Conservation (phyloP, 169 alveolate species). For the Plasmodium coatneyi region DNA sequence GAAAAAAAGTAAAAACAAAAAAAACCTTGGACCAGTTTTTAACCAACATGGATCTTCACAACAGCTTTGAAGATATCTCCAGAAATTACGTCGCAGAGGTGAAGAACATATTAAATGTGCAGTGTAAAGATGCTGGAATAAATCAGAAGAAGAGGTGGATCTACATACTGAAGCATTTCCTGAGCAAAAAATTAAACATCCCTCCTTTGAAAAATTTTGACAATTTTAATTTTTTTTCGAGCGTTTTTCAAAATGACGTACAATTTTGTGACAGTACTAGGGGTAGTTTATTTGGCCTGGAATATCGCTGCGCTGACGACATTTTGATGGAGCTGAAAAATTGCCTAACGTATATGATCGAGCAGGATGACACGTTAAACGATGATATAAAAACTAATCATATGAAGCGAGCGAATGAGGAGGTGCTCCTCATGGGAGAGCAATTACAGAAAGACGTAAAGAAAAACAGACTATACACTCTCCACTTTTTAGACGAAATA, state of each 20-base stretch:
- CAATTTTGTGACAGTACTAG: neutral
- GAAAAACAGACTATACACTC: conserved; percentile 16
- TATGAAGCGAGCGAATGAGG: conserved; percentile 1
- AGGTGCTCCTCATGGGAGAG: neutral
- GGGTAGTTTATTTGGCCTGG: neutral
- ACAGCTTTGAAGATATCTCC: conserved; percentile 74
- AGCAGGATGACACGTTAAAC: neutral
- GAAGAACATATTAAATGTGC: conserved; percentile 41
- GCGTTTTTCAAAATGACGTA: conserved; percentile 18
- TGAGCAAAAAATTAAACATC: conserved; percentile 39
- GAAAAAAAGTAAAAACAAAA: conserved; percentile 28
- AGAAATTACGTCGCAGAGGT: conserved; percentile 34
- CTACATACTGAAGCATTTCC: conserved; percentile 63
- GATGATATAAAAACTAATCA: neutral
- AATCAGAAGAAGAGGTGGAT: conserved; percentile 75
- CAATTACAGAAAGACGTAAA: conserved; percentile 21
- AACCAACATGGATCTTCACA: conserved; percentile 2
- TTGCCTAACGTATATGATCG: conserved; percentile 6
- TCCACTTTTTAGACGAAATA: conserved; percentile 30
- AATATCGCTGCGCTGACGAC: conserved; percentile 25
- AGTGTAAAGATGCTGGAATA: conserved; percentile 37
- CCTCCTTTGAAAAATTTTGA: conserved; percentile 19
- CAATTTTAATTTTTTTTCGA: conserved; percentile 36
- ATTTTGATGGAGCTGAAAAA: conserved; percentile 17
- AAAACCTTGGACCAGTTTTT: conserved; percentile 20